Base-by-base conservation (phyloP, 2,329 filamentous ascomycete genomes). In the Venturia asperata region DNA sequence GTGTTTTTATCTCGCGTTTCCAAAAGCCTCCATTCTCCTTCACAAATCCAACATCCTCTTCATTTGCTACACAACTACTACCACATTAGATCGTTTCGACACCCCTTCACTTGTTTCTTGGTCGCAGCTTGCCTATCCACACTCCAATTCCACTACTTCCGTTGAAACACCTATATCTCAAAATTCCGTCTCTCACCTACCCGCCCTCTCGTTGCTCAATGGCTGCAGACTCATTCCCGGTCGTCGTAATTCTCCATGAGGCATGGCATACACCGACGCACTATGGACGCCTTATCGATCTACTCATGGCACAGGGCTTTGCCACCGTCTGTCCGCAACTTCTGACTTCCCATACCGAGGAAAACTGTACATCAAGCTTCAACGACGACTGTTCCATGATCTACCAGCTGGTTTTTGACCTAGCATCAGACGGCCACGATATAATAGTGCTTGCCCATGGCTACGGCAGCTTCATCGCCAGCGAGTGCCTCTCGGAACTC, bases 391-490 rank as follows among this genome's bases (percentile, higher is more conserved):
- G 47, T 37, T 43, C 37, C 43, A 11, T 56, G 43, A 39, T 56
- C n/a, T 56, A 64, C 19, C 41, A 52, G 27, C 62, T 64, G 6
- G 42, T 64, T 17, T 64, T 52, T n/a, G 47, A 64, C 30, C 47
- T 64, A n/a, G n/a, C 30, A 11, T 34, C 42, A n/a, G 62, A 56
- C 21, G 43, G 45, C 17, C 37, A 64, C 37, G 43, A 52, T 43
- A 55, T 64, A 30, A 10, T 64, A 11, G 49, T 64, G 19, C 62
- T 64, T 42, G 62, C 37, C 13, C 42, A 64, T 30, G 47, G 62
- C 62, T 64, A 64, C 13, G 62, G 47, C 62, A 49, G 42, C 42
- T 64, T 64, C 17, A 30, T 64, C 30, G 62, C 62, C 24, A 64
- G 42, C 13, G 62, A 64, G 24, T 43, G 30, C 19, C 24, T 56